Conservation (phyloP, 805 yeast species). For the Metschnikowia lochheadii region DNA sequence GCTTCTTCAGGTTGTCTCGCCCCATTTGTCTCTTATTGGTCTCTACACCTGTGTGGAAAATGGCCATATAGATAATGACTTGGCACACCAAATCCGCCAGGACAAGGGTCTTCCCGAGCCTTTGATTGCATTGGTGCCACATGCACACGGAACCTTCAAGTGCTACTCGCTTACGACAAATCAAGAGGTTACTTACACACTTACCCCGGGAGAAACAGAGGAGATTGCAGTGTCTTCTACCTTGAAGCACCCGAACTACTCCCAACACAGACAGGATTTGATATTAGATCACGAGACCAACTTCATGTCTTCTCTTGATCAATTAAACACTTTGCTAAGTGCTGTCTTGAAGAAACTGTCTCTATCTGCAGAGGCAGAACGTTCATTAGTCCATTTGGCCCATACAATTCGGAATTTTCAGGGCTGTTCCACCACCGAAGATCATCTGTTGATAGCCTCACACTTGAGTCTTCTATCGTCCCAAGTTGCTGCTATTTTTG, state of each 20-base stretch:
- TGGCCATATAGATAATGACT: conserved; percentile 1
- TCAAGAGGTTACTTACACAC: conserved; percentile 12
- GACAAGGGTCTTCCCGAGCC: conserved; percentile 1
- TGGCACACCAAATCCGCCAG: conserved; percentile 11
- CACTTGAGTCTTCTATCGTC: conserved; percentile 30
- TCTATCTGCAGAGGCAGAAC: conserved; percentile 7
- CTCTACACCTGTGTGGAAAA: conserved; percentile 21
- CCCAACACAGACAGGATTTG: conserved; percentile 12
- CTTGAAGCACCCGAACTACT: conserved; percentile 24
- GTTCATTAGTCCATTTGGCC: conserved; percentile 26
- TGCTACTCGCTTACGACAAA: conserved; percentile 7
- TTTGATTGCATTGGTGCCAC: conserved; percentile 8
- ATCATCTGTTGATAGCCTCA: conserved; percentile 20
- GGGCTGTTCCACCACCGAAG: conserved; percentile 6
- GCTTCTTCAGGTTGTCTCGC: conserved; percentile 28
- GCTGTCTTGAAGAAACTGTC: conserved; percentile 17
- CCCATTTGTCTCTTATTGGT: conserved; percentile 28
- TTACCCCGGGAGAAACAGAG: conserved; percentile 30
- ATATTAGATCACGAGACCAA: conserved; percentile 9
- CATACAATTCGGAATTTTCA: conserved; percentile 19
- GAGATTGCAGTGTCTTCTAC: conserved; percentile 31
- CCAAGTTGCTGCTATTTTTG: conserved; percentile 21
- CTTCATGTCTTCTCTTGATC: conserved; percentile 16
- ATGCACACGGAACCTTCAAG: conserved; percentile 2
- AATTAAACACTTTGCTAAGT: conserved; percentile 22